Percentiles rank a stretch among this genome's conserved stretches.
Evolutionary conservation across 441 rosid genomes (phyloP).

Genomic region (Gossypium laxum): DNA sequence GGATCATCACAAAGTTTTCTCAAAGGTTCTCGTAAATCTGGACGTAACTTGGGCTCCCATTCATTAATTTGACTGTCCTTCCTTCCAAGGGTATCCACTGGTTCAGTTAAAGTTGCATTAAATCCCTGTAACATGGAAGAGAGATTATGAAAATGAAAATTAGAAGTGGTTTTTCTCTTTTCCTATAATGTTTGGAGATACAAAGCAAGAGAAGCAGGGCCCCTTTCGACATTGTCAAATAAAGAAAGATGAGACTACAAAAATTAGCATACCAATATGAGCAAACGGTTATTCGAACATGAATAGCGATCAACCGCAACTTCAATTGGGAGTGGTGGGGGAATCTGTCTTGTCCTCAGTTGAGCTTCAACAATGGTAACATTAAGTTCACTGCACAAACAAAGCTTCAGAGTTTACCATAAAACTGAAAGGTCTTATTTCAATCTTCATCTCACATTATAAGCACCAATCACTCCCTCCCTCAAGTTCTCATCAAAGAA

Average conservation of each 20-base stretch:
- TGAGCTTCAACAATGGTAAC: constrained; percentile 71
- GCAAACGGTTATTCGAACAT: constrained; percentile 45
- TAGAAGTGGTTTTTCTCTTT: neutral
- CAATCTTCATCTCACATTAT: neutral
- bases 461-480: neutral
- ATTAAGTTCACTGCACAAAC: constrained; percentile 52
- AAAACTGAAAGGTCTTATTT: neutral
- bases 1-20: constrained; percentile 48
- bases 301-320: constrained; percentile 36
- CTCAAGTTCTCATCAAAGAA: neutral
- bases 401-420: neutral
- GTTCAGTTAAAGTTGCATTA: constrained; percentile 57
- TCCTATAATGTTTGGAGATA: neutral
- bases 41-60: constrained; percentile 51
- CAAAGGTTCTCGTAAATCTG: constrained; percentile 44
- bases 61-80: constrained; percentile 60
- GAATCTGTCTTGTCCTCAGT: constrained; percentile 54
- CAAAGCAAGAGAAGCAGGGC: neutral
- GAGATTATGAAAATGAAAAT: neutral
- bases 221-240: neutral
- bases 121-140: constrained; percentile 41
- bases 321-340: constrained; percentile 49
- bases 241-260: neutral
- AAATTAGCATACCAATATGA: constrained; percentile 44
- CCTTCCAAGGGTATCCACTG: constrained; percentile 41